These are phyloP conservation scores for Fusarium metavorans DNA, from an alignment of 2,329 filamentous ascomycete species.

Conservation along the genomic window DNA sequence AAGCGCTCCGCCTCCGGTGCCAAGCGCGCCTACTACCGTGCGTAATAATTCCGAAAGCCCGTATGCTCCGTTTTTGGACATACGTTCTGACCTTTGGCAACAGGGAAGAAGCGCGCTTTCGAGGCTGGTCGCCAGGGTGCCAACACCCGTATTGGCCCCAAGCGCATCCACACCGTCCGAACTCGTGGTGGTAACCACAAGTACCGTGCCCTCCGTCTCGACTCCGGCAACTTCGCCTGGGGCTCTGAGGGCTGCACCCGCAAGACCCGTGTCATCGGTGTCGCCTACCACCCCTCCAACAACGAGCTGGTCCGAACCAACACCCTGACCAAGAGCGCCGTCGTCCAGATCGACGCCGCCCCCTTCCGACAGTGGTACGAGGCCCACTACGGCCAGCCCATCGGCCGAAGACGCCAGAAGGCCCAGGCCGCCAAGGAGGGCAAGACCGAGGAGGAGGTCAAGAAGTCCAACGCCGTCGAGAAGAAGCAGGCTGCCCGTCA, in stretches of 20 bases:
- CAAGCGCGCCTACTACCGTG: slow-evolving; percentile 94
- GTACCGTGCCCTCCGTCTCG: slow-evolving; percentile 98
- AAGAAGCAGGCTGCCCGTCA: slow-evolving; percentile 95
- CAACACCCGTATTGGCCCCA: slow-evolving; percentile 98
- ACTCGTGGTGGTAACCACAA: slow-evolving; percentile 99
- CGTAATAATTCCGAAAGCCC: slow-evolving; percentile 74
- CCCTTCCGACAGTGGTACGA: slow-evolving; percentile 99
- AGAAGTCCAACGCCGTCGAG: slow-evolving; percentile 96
- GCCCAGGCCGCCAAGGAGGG: slow-evolving; percentile 73
- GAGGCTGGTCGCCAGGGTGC: slow-evolving; percentile 99
- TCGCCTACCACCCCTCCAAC: slow-evolving; percentile 99
- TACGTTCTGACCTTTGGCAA: slow-evolving; percentile 81
- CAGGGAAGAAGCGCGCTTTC: slow-evolving; percentile 97
- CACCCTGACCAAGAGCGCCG: slow-evolving; percentile 98
- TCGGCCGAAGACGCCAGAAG: slow-evolving; percentile 93
- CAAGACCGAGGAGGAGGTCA: slow-evolving; percentile 75
- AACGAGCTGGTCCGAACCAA: slow-evolving; percentile 99
- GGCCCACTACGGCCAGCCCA: slow-evolving; percentile 94
- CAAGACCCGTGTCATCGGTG: slow-evolving; percentile 99
- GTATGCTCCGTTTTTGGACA: slow-evolving; percentile 66
- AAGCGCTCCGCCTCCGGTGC: slow-evolving; percentile 99
- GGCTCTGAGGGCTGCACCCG: slow-evolving; percentile 97
- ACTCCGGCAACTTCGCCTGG: slow-evolving; percentile 99
- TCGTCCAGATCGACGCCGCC: slow-evolving; percentile 98
- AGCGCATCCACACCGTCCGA: slow-evolving; percentile 96